Evolutionary conservation across 1,284 basidiomycete species (phyloP), one percentile per base, ranked within the genome.

Genomic region (Trametes hirsuta): DNA sequence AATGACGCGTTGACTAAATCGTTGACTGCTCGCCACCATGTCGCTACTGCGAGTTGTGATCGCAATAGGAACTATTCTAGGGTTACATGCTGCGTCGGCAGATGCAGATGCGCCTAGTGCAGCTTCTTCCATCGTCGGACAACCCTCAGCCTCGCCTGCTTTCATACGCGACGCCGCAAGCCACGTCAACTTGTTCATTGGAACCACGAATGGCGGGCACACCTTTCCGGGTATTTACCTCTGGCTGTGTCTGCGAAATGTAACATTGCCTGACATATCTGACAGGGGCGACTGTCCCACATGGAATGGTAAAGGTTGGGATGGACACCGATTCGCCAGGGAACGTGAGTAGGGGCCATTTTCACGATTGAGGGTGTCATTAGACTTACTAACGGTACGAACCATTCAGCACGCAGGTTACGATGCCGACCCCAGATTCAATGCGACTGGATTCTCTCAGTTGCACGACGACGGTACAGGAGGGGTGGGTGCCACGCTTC

Each of bases 251-350:
- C 2, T 37, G 41, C 6, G 15, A 25, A 9, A 44, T 3, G 10
- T 14, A 14, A 34, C 22, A 52, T 25, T 34, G 15, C 10, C n/a
- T 47, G 39, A 18, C 30, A 30, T 30, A 8, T 24, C 24, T 36
- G 37, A 6, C 50, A 84, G 84, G 85, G 46, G 85, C 84, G 3
- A 86, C 84, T 0, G 69, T 86, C n/a, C 86, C 86, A 4, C 85
- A 86, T 72, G 86, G 86, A 21, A 85, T 87, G 84, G 79, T 83
- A 22, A 87, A 87, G 72, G 80, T 76, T 2, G 86, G 84, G 3
- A 83, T 86, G 81, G 86, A 88, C 68, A 87, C 85, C 0, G 81
- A 86, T 63, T 85, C 85, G 6, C 81, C 82, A 1, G 82, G 81
- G 63, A 86, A 86, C 69, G 84, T 85, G 62, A 44, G 76, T 69